A percentile compares a stretch with the other conserved stretches of the same genome.
Evolutionary conservation across 768 basidiomycete species (phyloP).

Genomic region (Auricularia sp.): DNA sequence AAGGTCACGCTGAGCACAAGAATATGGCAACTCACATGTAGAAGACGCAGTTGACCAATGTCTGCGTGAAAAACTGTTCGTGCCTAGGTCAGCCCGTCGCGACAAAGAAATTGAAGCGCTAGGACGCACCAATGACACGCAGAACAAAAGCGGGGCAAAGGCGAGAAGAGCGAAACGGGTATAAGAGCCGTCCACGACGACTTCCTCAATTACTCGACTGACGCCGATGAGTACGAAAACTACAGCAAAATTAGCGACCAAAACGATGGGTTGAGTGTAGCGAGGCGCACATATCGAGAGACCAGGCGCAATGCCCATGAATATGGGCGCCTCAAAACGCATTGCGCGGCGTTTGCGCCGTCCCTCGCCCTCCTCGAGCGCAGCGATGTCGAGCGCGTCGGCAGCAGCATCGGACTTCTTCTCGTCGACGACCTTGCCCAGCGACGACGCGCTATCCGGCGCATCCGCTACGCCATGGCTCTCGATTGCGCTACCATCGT

Average conservation of each 20-base stretch:
- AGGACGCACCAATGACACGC: conserved; percentile 29
- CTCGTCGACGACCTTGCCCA: neutral
- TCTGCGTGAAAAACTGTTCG: conserved; percentile 7
- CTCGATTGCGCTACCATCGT: too few relatives aligned
- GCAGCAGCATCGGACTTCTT: neutral
- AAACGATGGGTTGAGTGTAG: neutral
- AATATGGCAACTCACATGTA: conserved; percentile 29
- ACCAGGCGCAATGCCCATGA: conserved; percentile 27
- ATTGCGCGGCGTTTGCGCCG: conserved; percentile 13
- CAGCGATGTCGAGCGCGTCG: neutral
- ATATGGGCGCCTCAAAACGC: conserved; percentile 28
- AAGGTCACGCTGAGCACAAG: neutral
- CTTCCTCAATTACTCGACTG: conserved; percentile 49
- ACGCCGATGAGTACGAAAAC: conserved; percentile 56
- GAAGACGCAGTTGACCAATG: conserved; percentile 23
- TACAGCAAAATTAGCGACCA: neutral
- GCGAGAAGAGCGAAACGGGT: conserved; percentile 34
- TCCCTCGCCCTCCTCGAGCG: neutral
- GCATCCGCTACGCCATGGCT: too few relatives aligned
- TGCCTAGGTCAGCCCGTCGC: too few relatives aligned
- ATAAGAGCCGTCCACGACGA: conserved; percentile 35
- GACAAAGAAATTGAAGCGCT: too few relatives aligned
- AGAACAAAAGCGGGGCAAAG: conserved; percentile 34
- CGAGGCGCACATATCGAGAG: conserved; percentile 19
- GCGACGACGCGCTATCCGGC: too few relatives aligned